Evolutionary conservation across 2,329 filamentous ascomycete genomes (phyloP).

Genomic region (Penicillium sp.): DNA sequence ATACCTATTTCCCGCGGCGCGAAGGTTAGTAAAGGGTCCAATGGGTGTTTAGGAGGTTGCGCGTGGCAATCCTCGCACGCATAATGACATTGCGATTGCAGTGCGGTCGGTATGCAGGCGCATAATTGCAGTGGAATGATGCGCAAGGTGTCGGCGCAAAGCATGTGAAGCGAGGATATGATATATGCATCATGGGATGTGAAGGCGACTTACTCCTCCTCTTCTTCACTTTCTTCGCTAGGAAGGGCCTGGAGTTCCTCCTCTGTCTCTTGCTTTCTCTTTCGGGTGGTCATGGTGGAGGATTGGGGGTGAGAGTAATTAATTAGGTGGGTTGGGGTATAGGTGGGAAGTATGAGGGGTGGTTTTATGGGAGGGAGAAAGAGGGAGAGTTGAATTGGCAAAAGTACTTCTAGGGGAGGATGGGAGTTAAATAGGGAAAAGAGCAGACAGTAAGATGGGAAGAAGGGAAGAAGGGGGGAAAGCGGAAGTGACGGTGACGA

Average conservation of each 20-base stretch:
- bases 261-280: slow-evolving; percentile 50
- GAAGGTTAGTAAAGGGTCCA: slow-evolving; percentile 8
- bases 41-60: neutral
- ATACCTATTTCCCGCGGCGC: slow-evolving; percentile 28
- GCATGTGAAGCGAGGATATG: slow-evolving; percentile 2
- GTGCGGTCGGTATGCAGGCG: slow-evolving; percentile 4
- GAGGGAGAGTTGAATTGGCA: slow-evolving; percentile 17
- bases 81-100: neutral
- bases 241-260: slow-evolving; percentile 49
- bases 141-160: slow-evolving; percentile 1
- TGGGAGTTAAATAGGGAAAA: slow-evolving; percentile 20
- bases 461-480: slow-evolving; percentile 14
- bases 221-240: slow-evolving; percentile 50
- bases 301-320: slow-evolving; percentile 31
- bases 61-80: neutral
- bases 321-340: slow-evolving; percentile 21
- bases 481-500: slow-evolving; percentile 25
- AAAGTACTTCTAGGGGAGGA: slow-evolving; percentile 10
- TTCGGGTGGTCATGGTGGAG: slow-evolving; percentile 48
- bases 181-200: neutral
- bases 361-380: neutral
- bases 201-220: slow-evolving; percentile 46
- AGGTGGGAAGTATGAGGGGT: slow-evolving; percentile 11
- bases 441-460: slow-evolving; percentile 9
- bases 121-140: neutral